Evolutionary conservation across 768 basidiomycete species (phyloP), one percentile per base, ranked within the genome.

Genomic region (Xerocomellus amylosporus): DNA sequence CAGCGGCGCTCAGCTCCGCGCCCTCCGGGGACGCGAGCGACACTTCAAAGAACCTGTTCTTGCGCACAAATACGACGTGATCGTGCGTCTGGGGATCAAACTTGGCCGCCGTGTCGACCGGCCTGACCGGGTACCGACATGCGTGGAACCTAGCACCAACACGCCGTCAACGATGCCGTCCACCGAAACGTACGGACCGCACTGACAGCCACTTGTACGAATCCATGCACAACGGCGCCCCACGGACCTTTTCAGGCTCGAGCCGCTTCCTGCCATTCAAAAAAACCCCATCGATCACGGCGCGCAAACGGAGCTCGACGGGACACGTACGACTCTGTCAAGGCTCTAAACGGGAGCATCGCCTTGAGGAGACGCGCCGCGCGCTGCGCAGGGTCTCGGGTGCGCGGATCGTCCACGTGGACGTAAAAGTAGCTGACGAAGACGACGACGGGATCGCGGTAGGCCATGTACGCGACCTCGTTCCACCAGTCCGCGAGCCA

Each of bases 401-500:
- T 70, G 22, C 72, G 66, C 42, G 65, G 74, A 64, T 93, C 90
- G 53, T 87, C 81, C 42, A 85, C 69, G 70, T 98, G 95, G 9
- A 94, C 81, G 69, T 91, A 99, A 75, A 88, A 98, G 76, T 99
- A 99, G 79, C 87, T 93, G 64, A 95, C 93, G 59, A 85, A 89
- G 14, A 95, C 89, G 30, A 95, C 87, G 45, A 97, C 90, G 2
- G 94, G 86, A 63, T 96, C 95, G 45, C 91, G 81, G 66, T 90
- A 91, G 7, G 76, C 87, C 87, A 92, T 86, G 68, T 90, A 91
- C 17, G 95, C 95, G 5, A 71, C 82, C 34, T 97, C 92, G 72
- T 98, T 95, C 96, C 96, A 99, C 97, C 97, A 99, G 48, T 96
- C 93, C 44, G 82, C 80, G n/a, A 99, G 78, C 97, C 97, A 99